Conservation (phyloP, 371 early-diverging fungal genomes). For the Syncephalastrum sp. region DNA sequence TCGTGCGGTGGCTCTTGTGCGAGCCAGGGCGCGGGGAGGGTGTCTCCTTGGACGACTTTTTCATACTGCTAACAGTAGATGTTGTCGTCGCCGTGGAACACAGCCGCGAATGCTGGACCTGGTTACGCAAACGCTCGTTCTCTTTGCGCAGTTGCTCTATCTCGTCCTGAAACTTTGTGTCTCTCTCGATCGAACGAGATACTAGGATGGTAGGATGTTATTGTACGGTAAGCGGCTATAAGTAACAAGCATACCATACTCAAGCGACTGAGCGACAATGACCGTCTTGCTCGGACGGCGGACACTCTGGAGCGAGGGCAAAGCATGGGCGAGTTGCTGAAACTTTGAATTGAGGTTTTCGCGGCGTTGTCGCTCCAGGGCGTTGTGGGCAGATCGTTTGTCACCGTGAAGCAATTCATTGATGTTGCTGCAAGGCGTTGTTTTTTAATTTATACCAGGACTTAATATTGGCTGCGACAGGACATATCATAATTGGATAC, state of each 20-base stretch:
- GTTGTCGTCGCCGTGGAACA: too few species aligned
- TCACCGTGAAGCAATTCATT: conserved; percentile 37
- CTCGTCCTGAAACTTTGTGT: conserved; percentile 23
- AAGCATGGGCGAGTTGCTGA: conserved; percentile 73
- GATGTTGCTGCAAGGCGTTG: background rate
- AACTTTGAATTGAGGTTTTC: conserved; percentile 76
- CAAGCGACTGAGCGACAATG: conserved; percentile 74
- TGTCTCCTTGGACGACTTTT: too few species aligned
- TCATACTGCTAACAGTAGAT: too few species aligned
- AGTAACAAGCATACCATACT: conserved; percentile 37
- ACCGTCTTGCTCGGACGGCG: conserved; percentile 77
- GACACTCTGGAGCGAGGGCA: conserved; percentile 69
- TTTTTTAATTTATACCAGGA: background rate
- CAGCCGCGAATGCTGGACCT: conserved; percentile 16
- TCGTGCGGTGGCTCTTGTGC: too few species aligned
- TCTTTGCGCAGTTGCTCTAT: conserved; percentile 28
- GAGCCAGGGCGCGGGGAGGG: too few species aligned
- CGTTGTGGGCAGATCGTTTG: conserved; percentile 77
- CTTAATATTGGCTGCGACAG: background rate
- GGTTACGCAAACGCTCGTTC: conserved; percentile 32
- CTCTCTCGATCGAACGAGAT: conserved; percentile 7
- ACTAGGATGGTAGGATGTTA: conserved; percentile 2
- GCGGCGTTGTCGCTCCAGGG: conserved; percentile 76
- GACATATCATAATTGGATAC: background rate
- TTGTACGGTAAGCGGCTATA: background rate